Percentiles rank a stretch among this genome's conserved stretches.
phyloP scores from a whole-genome alignment of 192 early-diverging fungal species.

The Linnemannia exigua region DNA sequence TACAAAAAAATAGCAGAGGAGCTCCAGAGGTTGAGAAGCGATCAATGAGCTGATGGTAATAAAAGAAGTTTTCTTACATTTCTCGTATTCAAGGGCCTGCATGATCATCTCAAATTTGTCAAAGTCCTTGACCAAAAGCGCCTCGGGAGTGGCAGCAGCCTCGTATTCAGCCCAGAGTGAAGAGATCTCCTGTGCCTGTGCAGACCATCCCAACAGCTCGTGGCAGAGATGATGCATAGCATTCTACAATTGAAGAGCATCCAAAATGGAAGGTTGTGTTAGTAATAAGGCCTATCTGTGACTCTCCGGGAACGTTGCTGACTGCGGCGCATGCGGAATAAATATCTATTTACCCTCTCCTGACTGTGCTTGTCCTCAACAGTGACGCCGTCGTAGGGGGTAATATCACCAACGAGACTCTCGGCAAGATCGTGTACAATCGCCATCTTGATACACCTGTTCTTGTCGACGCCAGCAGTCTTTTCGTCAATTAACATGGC shows the following conservation, averaged over 20 bases:
- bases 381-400: constrained; percentile 83
- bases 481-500: constrained; percentile 86
- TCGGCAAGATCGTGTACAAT: constrained; percentile 96
- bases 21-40: not conserved
- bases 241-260: constrained; percentile 37
- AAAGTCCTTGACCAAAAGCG: constrained; percentile 88
- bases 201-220: constrained; percentile 65
- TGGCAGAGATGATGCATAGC: constrained; percentile 76
- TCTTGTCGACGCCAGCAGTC: constrained; percentile 68
- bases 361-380: constrained; percentile 81
- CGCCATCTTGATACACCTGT: constrained; percentile 90
- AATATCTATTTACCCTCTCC: constrained; percentile 69
- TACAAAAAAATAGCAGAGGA: no score
- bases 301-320: not conserved
- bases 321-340: not conserved
- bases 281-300: not conserved
- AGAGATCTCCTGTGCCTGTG: constrained; percentile 78
- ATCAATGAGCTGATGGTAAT: not conserved
- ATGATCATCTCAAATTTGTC: constrained; percentile 99
- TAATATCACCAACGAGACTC: constrained; percentile 90
- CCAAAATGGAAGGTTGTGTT: not conserved
- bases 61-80: constrained; percentile 60
- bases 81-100: constrained; percentile 93
- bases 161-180: constrained; percentile 92
- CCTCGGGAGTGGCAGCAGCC: constrained; percentile 77